Evolutionary conservation across 148 eudicot genomes (phyloP), one percentile per base, ranked within the genome.

Genomic region (Chenopodium album): DNA sequence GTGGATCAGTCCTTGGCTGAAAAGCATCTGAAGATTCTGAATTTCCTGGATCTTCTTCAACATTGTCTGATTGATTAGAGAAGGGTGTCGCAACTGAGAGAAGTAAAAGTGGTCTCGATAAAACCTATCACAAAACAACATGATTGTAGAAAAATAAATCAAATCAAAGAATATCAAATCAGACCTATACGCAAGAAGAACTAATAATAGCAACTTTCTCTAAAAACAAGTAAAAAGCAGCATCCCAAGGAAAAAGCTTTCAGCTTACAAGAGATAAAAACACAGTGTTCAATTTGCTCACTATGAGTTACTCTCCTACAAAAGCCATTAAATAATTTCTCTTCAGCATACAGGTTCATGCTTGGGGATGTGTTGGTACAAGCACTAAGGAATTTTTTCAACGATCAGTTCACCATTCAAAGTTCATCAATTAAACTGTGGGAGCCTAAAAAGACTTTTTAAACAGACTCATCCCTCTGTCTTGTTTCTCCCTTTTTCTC

Each of bases 71-170:
- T 81, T 78, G 75, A 83, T 86, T 90, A 75, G 88, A 84, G 73
- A 91, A 41, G 54, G 85, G 59, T 37, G 92, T 85, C 47, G 89
- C 87, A 74, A 91, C 77, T 44, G 92, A 85, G 52, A 91, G 90
- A 76, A 84, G 75, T 68, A 91, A 48, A 78, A 91, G 84, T 71
- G 94, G 94, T 81, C 85, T 88, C 11, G 91, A 91, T 83, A 91
- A 82, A 65, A 64, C 82, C 94, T 91, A 79, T 77, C 63, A 87
- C 34, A 76, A 81, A 70, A 59, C 22, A 84, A 76, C 73, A 79
- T 50, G 73, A 12, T 50, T 52, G 46, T 19, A 75, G 71, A 32
- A 60, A 64, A 34, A 76, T 41, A 26, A 26, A 48, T 48, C 62
- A 59, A 75, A 66, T 13, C 70, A 5, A 76, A 31, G 9, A 74